phyloP scores from a whole-genome alignment of 139 green algal genomes.

The Pycnococcus provasolii region DNA sequence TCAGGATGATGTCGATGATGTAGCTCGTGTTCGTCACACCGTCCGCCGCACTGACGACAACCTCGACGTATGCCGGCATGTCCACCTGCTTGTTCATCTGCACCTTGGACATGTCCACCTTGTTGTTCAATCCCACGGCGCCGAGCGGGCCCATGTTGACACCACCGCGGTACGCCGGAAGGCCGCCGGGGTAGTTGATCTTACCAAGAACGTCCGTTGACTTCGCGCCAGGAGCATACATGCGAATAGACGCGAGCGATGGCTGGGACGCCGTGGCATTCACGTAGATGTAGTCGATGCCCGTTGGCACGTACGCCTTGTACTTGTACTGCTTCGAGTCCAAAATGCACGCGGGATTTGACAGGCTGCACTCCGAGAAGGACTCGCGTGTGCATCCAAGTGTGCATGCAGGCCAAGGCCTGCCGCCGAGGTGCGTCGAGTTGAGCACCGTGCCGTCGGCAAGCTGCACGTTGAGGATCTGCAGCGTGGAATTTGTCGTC shows the following conservation, averaged over 20 bases:
- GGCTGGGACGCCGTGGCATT: not conserved
- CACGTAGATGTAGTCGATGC: not conserved
- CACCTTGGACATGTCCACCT: not conserved
- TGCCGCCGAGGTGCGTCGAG: constrained; percentile 6
- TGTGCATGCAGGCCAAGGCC: constrained; percentile 1
- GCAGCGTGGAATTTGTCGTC: not conserved
- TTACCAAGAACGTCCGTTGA: not conserved
- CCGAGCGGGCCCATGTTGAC: not conserved
- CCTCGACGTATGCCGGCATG: not conserved
- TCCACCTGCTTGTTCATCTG: not conserved
- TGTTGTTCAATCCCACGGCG: not conserved
- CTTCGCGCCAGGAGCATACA: not conserved
- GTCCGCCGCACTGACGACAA: constrained; percentile 6
- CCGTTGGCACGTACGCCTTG: not conserved
- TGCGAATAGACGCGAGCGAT: not conserved
- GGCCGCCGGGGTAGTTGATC: constrained; percentile 5
- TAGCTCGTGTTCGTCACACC: constrained; percentile 1
- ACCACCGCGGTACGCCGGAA: constrained; percentile 4
- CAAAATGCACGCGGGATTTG: constrained; percentile 7
- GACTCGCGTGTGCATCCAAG: not conserved
- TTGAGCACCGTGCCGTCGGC: constrained; percentile 3
- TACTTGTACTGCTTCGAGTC: not conserved
- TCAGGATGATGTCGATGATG: not conserved
- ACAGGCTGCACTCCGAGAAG: not conserved
- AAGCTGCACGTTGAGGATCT: not conserved